Base-by-base conservation (phyloP, 768 basidiomycete genomes). In the Sistotremastrum suecicum region DNA sequence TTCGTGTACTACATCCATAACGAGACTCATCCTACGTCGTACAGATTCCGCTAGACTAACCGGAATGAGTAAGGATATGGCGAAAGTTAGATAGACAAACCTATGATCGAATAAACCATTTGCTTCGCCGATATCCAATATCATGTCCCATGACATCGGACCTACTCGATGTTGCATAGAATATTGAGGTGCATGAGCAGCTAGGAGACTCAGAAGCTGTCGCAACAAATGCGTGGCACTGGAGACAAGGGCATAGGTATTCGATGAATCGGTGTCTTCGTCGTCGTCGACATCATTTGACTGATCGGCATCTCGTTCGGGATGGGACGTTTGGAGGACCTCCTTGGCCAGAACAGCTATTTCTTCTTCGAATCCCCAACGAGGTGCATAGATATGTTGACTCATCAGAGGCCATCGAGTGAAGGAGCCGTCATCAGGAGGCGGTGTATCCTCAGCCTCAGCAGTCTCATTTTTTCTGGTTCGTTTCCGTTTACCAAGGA, bases 291-390 rank as follows among this genome's bases (percentile, higher is more conserved):
- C 20, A 20, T 20, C 20, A 46, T 10, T 9, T 34, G 10, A 5
- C 10, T 12, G 7, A n/a, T 8, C 43, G 9, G 6, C 10, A 31
- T 42, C 42, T 39, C 33, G 20, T 20, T 20, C 20, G 20, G 20
- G 20, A 20, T 20, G 20, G 20, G 20, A 20, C 6, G 12, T 41
- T 12, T 52, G 65, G 37, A 69, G 48, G 31, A 61, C 58, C 8
- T 65, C 58, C 12, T 66, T 60, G 4, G 69, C 68, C 32, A 85
- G 54, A 2, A 66, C 56, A 20, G 60, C 59, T 6, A 87, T 67
- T 60, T 87, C 85, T 51, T 87, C 84, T 41, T 76, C 69, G 20
- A 88, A 61, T 6, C 62, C 61, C 78, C 79, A 87, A 60, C 84
- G 77, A 1, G 85, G 83, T 6, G 72, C 63, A 28, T 69, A 64